Evolutionary conservation across 768 basidiomycete genomes (phyloP), one percentile per base, ranked within the genome.

Genomic region (Vararia minispora): DNA sequence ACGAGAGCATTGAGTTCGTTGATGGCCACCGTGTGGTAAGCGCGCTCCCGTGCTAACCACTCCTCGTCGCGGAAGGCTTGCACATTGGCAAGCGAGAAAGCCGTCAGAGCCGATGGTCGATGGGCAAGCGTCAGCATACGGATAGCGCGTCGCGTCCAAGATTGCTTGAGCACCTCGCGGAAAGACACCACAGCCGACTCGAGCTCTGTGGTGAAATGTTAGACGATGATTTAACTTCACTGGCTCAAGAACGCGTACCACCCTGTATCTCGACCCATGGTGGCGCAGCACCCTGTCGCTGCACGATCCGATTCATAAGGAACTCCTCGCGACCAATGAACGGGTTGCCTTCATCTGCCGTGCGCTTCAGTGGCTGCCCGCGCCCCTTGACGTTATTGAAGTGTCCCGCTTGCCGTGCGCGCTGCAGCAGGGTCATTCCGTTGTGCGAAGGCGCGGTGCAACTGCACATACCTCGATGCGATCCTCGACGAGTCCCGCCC

Each of bases 221-320:
- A 18, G 7, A 20, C 35, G 25, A 45, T n/a, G n/a, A n/a, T n/a
- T n/a, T n/a, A n/a, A n/a, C n/a, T n/a, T n/a, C n/a, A n/a, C n/a
- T n/a, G n/a, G n/a, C 12, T 35, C 13, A 18, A 13, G 31, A 10
- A 17, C 16, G 55, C 71, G 32, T 44, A 76, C 79, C 80, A 40
- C 65, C 62, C 56, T 88, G 87, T 24, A 86, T 50, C 58, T 90
- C 86, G 1, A 90, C 77, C 87, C 88, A 91, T 3, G 84, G 80
- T 22, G 87, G 88, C 3, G 75, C 72, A 5, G 80, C 82, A n/a
- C 82, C 85, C 46, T 87, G 80, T 35, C 75, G 66, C 51, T 85
- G 78, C 6, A 90, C 71, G 41, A 88, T 86, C 10, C 87, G 74
- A 48, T 89, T 91, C 79, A 90, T 77, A 33, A 90, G 61, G 48